A percentile compares a stretch with the other conserved stretches of the same genome.
Conservation (phyloP, 108 stramenopile genomes). For the Nitzschia inconspicua region DNA sequence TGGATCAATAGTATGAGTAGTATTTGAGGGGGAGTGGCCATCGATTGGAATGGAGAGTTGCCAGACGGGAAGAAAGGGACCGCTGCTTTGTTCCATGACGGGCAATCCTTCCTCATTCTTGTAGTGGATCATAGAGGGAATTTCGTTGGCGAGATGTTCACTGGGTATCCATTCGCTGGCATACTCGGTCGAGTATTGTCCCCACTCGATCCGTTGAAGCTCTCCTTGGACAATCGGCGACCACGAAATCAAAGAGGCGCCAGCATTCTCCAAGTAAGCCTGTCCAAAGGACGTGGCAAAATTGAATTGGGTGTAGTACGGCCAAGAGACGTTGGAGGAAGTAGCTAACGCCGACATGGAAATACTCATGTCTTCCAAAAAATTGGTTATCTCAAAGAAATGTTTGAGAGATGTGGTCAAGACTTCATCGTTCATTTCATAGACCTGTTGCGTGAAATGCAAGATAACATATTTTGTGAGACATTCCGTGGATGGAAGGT, state of each 20-base stretch:
- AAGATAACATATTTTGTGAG: no score
- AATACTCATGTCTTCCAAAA: background rate
- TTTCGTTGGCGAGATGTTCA: no score
- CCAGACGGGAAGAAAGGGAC: constrained; percentile 44
- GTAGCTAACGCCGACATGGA: background rate
- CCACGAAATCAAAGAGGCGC: background rate
- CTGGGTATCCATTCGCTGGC: no score
- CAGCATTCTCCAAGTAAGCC: background rate
- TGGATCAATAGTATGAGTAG: no score
- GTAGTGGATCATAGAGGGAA: no score
- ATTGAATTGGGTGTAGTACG: background rate
- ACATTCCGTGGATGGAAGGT: no score
- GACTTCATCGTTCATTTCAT: background rate
- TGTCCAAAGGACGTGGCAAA: constrained; percentile 3
- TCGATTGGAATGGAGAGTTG: constrained; percentile 39
- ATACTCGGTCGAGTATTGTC: background rate
- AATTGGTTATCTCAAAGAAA: background rate
- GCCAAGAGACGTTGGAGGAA: background rate
- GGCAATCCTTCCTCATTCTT: no score
- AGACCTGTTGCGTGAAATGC: background rate
- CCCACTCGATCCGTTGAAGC: background rate
- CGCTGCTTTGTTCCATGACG: background rate
- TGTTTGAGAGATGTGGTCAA: background rate
- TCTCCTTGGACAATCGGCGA: constrained; percentile 6
- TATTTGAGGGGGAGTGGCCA: no score